Base-by-base conservation (phyloP, 1,139 yeast species). In the Debaryomyces psychrophilus region DNA sequence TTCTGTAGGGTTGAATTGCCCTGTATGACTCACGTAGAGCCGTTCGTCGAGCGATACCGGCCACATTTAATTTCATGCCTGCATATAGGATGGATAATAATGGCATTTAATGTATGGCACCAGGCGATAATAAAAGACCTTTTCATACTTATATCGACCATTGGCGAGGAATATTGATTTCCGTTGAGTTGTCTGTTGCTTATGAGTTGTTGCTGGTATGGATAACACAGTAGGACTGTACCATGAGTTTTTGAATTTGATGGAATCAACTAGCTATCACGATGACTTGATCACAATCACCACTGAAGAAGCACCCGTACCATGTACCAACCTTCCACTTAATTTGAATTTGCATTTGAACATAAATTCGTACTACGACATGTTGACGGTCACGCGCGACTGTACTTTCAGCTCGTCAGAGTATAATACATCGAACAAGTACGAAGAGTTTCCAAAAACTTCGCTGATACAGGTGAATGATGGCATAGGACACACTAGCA, bases 221-320 rank as follows among this genome's bases (percentile, higher is more conserved):
- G 41, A 47, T 27, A 48, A 50, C 23, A 52, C 60, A 11, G 62
- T 62, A 34, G 68, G 63, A 44, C 68, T 62, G 64, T 65, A 66
- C 52, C 57, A 61, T 50, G 69, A 66, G 52, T 69, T 68, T 51
- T 56, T 68, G 37, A 62, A 55, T 44, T 65, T 55, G 42, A 67
- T 68, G 61, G 68, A 64, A 44, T 53, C 63, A n/a, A 46, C 58
- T 12, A 61, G 53, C 40, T 64, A 52, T 48, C 50, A 52, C 41
- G 60, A 59, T 47, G 51, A 53, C 42, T 53, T 51, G 33, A 51
- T 63, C 25, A 46, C 46, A 12, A 28, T 60, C 17, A 26, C 31
- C 9, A 4, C 20, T 9, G 23, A 34, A 18, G 50, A 49, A 34
- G 35, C 44, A 22, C 29, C 45, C 9, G 4, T 22, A 17, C 18